Evolutionary conservation across 2,329 filamentous ascomycete genomes (phyloP), one percentile per base, ranked within the genome.

Genomic region (Helotiales sp.): DNA sequence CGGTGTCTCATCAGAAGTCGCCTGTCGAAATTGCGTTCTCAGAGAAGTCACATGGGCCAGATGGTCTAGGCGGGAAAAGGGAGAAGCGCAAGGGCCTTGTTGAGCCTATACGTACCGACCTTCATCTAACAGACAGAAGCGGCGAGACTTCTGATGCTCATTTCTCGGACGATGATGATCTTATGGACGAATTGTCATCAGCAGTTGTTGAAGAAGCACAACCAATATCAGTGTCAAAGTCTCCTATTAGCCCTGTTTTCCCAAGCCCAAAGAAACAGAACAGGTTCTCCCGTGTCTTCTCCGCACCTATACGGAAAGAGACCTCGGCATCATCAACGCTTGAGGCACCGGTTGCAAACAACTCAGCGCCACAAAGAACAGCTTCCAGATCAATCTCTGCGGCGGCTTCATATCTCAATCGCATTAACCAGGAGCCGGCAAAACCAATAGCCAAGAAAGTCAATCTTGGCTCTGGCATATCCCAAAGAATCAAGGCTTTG

Each of bases 401-500:
- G 25, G 74, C 74, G 22, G 78, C 83, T 7, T 79, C 81, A 12
- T 84, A 79, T 64, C 66, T 83, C 55, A 81, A 82, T 64, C 82
- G 77, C 58, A 75, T 82, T 48, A 83, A 81, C 61, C 82, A 84
- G 65, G 73, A 77, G 29, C 71, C 66, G 38, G 52, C 74, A n/a
- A 73, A 81, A 13, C 80, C 81, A 52, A 69, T 88, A 50, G 76
- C 81, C 3, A 91, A 90, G 71, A 96, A 93, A 71, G 81, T 87
- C 63, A 95, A 90, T 67, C 83, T 98, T 24, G 93, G 91, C 7
- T 92, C 90, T 8, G 92, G 91, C 65, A 97, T 99, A 60, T 96
- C 93, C 2, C 91, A 93, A 72, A 88, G 95, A 40, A 98, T 98
- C 72, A 96, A 96, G 73, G 92, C 93, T 6, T 79, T 99, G 53